Evolutionary conservation across 2,329 filamentous ascomycete genomes (phyloP).

Genomic region (Paramyrothecium sp.): DNA sequence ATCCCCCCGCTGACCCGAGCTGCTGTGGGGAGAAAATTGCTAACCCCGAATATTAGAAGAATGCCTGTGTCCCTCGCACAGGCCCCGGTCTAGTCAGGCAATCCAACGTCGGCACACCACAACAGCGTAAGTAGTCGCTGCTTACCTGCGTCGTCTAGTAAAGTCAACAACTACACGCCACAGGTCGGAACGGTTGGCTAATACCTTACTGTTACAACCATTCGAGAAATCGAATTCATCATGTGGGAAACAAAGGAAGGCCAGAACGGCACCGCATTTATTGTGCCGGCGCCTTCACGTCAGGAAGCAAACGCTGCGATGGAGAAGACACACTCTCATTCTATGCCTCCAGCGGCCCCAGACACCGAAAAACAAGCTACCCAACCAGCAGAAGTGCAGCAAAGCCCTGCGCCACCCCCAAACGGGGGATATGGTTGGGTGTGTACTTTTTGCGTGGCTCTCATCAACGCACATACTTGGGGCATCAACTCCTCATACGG

Average conservation of each 20-base stretch:
- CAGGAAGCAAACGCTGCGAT: not conserved
- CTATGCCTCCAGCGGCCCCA: not conserved
- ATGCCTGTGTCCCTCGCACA: too few species aligned
- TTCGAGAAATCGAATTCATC: not conserved
- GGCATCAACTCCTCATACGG: conserved; percentile 20
- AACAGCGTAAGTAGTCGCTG: too few species aligned
- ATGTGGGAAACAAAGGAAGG: not conserved
- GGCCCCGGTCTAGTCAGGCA: too few species aligned
- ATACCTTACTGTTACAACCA: not conserved
- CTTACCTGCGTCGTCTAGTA: too few species aligned
- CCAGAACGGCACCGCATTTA: not conserved
- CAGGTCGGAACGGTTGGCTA: too few species aligned
- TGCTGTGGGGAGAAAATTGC: too few species aligned
- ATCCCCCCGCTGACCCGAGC: too few species aligned
- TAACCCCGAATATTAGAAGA: too few species aligned
- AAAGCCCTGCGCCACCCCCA: not conserved
- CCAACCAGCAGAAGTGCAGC: not conserved
- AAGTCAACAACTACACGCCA: too few species aligned
- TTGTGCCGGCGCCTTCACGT: not conserved
- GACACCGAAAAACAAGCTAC: not conserved
- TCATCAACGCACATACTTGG: conserved; percentile 66
- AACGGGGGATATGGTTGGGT: conserved; percentile 52
- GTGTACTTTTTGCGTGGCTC: conserved; percentile 22
- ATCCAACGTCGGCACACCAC: too few species aligned
- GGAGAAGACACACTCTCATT: not conserved